Conservation (phyloP, 768 basidiomycete genomes). For the Naganishia kalamii region DNA sequence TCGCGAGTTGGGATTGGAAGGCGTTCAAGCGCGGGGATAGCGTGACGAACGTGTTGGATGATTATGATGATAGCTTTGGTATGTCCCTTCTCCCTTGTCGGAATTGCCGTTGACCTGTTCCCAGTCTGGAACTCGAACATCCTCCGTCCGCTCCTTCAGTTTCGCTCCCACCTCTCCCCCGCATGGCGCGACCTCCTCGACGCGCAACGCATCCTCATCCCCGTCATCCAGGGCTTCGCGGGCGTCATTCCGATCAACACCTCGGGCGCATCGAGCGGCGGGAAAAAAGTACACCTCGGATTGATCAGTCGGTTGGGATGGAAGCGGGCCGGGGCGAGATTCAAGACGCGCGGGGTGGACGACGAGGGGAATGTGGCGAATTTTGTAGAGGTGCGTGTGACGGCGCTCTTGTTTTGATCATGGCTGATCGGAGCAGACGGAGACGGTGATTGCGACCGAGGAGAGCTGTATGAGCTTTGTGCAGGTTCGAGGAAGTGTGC, state of each 20-base stretch:
- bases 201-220: slow-evolving; percentile 54
- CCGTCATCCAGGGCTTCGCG: slow-evolving; percentile 90
- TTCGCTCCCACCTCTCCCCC: slow-evolving; percentile 68
- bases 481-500: slow-evolving; percentile 91
- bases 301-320: slow-evolving; percentile 83
- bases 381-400: slow-evolving; percentile 71
- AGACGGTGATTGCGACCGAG: slow-evolving; percentile 79
- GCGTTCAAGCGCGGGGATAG: slow-evolving; percentile 47
- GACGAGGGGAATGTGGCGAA: slow-evolving; percentile 82
- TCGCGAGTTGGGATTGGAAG: slow-evolving; percentile 61
- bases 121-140: slow-evolving; percentile 91
- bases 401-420: slow-evolving; percentile 28
- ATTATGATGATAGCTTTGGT: slow-evolving; percentile 23
- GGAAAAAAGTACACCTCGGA: slow-evolving; percentile 51
- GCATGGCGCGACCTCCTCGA: slow-evolving; percentile 70
- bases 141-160: slow-evolving; percentile 76
- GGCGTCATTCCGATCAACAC: slow-evolving; percentile 64
- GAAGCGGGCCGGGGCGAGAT: slow-evolving; percentile 93
- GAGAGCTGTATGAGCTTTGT: slow-evolving; percentile 84
- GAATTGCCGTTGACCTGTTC: background rate
- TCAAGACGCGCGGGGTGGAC: slow-evolving; percentile 93
- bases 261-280: slow-evolving; percentile 70
- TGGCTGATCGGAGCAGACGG: slow-evolving; percentile 51
- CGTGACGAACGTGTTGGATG: slow-evolving; percentile 17
- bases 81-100: background rate